These are phyloP conservation scores for Urostyla sp. DNA, from an alignment of 73 alveolate genomes.

Conservation along the genomic window DNA sequence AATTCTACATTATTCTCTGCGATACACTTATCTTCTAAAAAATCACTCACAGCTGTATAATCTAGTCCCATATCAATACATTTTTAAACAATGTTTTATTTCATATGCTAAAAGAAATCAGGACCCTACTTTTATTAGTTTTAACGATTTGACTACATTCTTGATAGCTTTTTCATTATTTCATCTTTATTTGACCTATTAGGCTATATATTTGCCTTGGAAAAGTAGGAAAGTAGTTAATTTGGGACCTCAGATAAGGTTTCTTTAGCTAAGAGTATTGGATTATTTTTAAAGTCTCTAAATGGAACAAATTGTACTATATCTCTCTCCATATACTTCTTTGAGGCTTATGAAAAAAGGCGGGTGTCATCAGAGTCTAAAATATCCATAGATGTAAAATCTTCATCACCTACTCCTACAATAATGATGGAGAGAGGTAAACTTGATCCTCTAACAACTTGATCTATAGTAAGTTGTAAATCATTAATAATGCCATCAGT, in stretches of 20 bases:
- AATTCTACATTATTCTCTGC: slow-evolving; percentile 27
- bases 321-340: slow-evolving; percentile 76
- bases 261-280: slow-evolving; percentile 86
- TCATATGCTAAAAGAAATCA: slow-evolving; percentile 19
- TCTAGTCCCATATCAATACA: slow-evolving; percentile 4
- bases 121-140: not conserved
- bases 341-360: slow-evolving; percentile 69
- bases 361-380: slow-evolving; percentile 94
- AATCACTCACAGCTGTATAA: not conserved
- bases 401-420: slow-evolving; percentile 96
- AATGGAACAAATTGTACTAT: slow-evolving; percentile 89
- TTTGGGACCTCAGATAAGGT: slow-evolving; percentile 92
- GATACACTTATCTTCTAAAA: slow-evolving; percentile 3
- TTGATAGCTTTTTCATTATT: slow-evolving; percentile 41
- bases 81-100: not conserved
- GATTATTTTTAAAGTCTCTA: slow-evolving; percentile 78
- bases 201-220: slow-evolving; percentile 72
- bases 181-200: slow-evolving; percentile 41
- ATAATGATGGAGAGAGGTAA: slow-evolving; percentile 93
- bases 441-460: slow-evolving; percentile 87
- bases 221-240: slow-evolving; percentile 83
- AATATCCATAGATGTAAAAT: slow-evolving; percentile 88
- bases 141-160: not conserved
- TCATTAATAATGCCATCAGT: slow-evolving; percentile 97
- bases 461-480: slow-evolving; percentile 87